These are phyloP conservation scores for Lichtheimia hyalospora DNA, from an alignment of 371 early-diverging fungal genomes.

Conservation along the genomic window DNA sequence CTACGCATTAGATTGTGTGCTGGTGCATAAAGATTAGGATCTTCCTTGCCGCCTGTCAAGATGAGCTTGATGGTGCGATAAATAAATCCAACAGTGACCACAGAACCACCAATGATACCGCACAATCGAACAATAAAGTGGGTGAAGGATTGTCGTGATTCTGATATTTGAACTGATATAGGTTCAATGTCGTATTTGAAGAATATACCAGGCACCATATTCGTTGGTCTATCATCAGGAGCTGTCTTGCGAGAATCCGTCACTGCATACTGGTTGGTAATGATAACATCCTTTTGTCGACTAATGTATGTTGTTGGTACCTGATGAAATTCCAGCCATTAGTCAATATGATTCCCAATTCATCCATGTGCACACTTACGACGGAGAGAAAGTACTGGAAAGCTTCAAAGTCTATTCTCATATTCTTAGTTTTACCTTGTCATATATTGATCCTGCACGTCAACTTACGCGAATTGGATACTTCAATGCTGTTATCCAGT, in stretches of 20 bases:
- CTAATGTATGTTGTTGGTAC: conserved; percentile 86
- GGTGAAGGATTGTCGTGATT: conserved; percentile 59
- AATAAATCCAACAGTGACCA: conserved; percentile 59
- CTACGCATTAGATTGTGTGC: conserved; percentile 36
- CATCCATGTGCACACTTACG: conserved; percentile 25
- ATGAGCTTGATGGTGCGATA: conserved; percentile 40
- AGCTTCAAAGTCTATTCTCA: conserved; percentile 57
- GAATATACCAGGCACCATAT: conserved; percentile 65
- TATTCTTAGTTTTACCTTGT: neutral
- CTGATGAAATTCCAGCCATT: conserved; percentile 3
- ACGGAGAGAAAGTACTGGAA: conserved; percentile 86
- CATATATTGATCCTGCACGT: neutral
- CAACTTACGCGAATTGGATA: conserved; percentile 56
- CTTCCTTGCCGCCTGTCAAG: conserved; percentile 43
- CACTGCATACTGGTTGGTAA: conserved; percentile 93
- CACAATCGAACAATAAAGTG: conserved; percentile 85
- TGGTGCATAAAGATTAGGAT: conserved; percentile 37
- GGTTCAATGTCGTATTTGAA: conserved; percentile 93
- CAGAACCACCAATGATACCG: conserved; percentile 86
- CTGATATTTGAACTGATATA: conserved; percentile 78
- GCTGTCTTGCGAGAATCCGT: conserved; percentile 68
- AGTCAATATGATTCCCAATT: too few species aligned
- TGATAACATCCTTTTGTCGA: conserved; percentile 44
- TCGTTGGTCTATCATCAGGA: conserved; percentile 31
- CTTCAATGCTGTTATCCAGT: conserved; percentile 77